Base-by-base conservation (phyloP, 345 rosid genomes). In the Erucastrum elatum region DNA sequence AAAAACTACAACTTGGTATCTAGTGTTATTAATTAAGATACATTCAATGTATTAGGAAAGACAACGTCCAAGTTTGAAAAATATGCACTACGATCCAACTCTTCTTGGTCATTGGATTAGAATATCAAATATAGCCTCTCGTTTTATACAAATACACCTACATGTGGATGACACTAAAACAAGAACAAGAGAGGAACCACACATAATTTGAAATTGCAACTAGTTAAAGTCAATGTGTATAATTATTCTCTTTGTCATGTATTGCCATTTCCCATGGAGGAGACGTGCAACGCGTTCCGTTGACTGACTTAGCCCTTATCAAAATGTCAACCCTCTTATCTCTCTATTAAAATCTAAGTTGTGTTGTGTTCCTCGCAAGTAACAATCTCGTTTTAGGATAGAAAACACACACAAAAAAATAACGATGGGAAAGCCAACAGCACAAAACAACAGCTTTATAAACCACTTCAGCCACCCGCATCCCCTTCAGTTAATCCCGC, bases 391-490 rank as follows among this genome's bases (percentile, higher is more conserved):
- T 74, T 62, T 37, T 7, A 68, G 53, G 51, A 53, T 15, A 4
- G 26, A 9, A 16, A 64, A 8, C 63, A 59, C 2, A 9, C 62
- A 16, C 64, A 4, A 11, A 49, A 3, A 34, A 15, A 6, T 0
- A 1, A 30, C 37, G 39, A 86, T 90, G 94, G 87, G 88, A 16
- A 82, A 80, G 81, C 87, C 87, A 4, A 79, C 75, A 58, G 10
- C 71, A 33, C 79, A 80, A 56, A 80, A 75, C 72, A 75, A 25
- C 11, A 59, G 11, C 71, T 63, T 37, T 7, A 78, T 87, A 35
- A 85, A 71, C 61, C 91, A 87, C 72, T 84, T 81, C 56, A 85
- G 89, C 85, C 91, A 88, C 51, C 90, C 86, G 44, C 93, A 87
- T 66, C 84, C 68, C 2, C 85, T 90, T 12, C 85, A 86, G 6